Evolutionary conservation across 176 grass and related monocot species (phyloP).

Genomic region (Tuctoria greenei): DNA sequence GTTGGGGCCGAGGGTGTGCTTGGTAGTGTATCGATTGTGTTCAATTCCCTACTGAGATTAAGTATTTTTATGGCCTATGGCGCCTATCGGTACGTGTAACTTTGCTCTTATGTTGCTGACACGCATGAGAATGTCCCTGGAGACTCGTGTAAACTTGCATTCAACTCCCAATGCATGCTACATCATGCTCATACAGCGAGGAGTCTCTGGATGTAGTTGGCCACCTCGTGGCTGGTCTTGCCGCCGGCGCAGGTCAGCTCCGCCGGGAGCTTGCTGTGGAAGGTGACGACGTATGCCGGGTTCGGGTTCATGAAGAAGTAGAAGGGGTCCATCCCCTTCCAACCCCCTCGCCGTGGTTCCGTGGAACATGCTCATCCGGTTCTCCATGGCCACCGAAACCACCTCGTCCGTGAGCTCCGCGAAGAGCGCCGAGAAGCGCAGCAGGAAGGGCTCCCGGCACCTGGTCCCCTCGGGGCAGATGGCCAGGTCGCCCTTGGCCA

Average conservation of each 20-base stretch:
- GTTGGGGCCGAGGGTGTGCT: background rate
- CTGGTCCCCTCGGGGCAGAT: constrained; percentile 87
- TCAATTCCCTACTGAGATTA: constrained; percentile 8
- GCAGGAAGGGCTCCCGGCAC: constrained; percentile 75
- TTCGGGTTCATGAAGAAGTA: constrained; percentile 96
- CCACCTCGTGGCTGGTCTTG: constrained; percentile 71
- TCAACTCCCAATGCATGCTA: constrained; percentile 22
- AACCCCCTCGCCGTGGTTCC: constrained; percentile 82
- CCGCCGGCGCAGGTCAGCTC: constrained; percentile 69
- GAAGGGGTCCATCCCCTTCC: constrained; percentile 84
- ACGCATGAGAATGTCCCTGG: constrained; percentile 13
- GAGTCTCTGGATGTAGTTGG: constrained; percentile 82
- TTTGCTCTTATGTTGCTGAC: constrained; percentile 48
- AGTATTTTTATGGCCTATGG: background rate
- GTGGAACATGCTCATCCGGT: constrained; percentile 70
- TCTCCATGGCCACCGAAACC: constrained; percentile 82
- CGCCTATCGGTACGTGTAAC: constrained; percentile 12
- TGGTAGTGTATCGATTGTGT: background rate
- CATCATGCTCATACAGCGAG: constrained; percentile 38
- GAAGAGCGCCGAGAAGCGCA: constrained; percentile 82
- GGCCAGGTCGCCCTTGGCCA: constrained; percentile 62
- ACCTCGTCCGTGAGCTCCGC: constrained; percentile 80
- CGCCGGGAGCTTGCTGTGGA: constrained; percentile 62
- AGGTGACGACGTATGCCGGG: constrained; percentile 70
- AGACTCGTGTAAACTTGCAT: constrained; percentile 26